Evolutionary conservation across 768 basidiomycete species (phyloP), one percentile per base, ranked within the genome.

Genomic region (Leccinum variicolor): DNA sequence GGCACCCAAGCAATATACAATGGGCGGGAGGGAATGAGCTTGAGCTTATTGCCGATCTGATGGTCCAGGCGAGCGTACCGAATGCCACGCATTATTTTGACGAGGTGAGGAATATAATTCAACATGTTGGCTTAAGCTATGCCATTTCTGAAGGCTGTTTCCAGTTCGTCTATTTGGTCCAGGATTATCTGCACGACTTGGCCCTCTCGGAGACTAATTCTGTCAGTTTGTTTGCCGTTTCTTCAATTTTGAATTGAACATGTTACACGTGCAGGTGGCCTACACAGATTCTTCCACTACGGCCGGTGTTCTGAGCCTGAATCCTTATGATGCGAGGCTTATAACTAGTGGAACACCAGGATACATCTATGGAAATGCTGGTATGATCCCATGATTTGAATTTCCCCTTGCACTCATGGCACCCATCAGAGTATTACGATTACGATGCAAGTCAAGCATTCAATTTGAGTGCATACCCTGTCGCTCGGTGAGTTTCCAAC

Each of bases 1-100:
- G 74, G 28, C 83, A 85, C 55, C 81, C 83, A 4, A 84, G 82
- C 66, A 79, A 78, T 60, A 79, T 69, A 2, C 83, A 84, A 53
- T 84, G 84, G 82, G 83, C 83, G 11, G 82, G 81, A 11, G 82
- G 83, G 19, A 84, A 55, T 31, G 53, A 58, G 49, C 14, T 58
- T 10, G 53, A 85, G 66, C 82, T 84, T 65, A 83, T 84, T n/a
- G n/a, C n/a, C n/a, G n/a, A n/a, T n/a, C n/a, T n/a, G n/a, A n/a
- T n/a, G n/a, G n/a, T n/a, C n/a, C n/a, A n/a, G n/a, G n/a, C n/a
- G n/a, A n/a, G n/a, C n/a, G n/a, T 75, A 25, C 36, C 49, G 41
- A 58, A 55, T 8, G 48, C 46, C 10, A 45, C 49, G 4, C 49
- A 50, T 34, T 58, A 51, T 56, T 67, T 84, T 50, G 73, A 82